Conservation (phyloP, 1,139 yeast species). For the Maudiozyma humilis region DNA sequence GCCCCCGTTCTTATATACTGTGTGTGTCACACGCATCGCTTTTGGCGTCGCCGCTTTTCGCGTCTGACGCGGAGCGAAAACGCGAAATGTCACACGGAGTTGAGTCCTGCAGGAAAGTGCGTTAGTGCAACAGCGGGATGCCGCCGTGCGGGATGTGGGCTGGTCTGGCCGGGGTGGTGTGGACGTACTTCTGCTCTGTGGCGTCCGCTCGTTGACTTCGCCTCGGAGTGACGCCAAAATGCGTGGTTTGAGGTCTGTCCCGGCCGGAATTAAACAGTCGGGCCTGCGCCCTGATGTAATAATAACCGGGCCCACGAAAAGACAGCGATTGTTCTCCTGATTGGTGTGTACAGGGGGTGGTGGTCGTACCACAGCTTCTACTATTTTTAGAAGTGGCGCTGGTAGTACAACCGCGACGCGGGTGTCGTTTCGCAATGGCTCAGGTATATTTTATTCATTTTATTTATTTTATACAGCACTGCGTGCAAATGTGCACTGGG, state of each 20-base stretch:
- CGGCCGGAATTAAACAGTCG: too few relatives aligned
- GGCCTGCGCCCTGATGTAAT: not conserved
- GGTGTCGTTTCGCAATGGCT: too few relatives aligned
- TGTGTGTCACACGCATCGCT: not conserved
- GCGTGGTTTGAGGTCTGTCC: not conserved
- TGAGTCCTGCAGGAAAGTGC: not conserved
- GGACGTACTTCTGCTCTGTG: too few relatives aligned
- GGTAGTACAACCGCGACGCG: too few relatives aligned
- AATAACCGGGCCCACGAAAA: not conserved
- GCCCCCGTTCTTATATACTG: not conserved
- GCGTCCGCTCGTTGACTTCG: too few relatives aligned
- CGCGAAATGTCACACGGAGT: not conserved
- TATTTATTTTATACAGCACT: not conserved
- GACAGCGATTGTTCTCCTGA: not conserved
- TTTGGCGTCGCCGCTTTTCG: not conserved
- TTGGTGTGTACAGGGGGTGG: not conserved
- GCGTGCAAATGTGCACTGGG: not conserved
- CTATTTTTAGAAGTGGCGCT: not conserved
- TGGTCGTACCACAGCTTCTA: not conserved
- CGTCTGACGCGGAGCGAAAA: not conserved
- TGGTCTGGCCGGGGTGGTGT: not conserved
- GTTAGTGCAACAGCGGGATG: not conserved
- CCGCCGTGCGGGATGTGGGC: not conserved
- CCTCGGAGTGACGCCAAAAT: not conserved
- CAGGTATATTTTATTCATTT: not conserved